These are phyloP conservation scores for Candida mesenterica DNA, from an alignment of 1,139 yeast genomes.

Conservation along the genomic window DNA sequence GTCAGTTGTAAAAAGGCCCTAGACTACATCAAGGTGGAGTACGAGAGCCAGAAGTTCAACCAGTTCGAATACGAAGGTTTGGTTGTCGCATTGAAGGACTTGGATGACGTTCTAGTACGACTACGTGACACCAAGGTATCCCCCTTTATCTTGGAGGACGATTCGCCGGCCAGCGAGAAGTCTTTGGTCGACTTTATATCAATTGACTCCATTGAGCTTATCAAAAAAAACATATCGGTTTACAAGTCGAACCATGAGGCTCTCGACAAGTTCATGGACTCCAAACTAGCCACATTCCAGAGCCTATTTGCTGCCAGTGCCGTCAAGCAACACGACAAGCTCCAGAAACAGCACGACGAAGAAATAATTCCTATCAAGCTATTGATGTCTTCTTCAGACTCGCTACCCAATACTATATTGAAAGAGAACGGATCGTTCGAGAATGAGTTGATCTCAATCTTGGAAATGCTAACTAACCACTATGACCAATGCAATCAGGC, in stretches of 20 bases:
- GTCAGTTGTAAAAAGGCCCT: slow-evolving; percentile 15
- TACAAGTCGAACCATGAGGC: slow-evolving; percentile 29
- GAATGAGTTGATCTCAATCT: slow-evolving; percentile 63
- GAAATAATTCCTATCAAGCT: slow-evolving; percentile 20
- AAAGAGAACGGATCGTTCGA: slow-evolving; percentile 55
- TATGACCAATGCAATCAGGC: slow-evolving; percentile 70
- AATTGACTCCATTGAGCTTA: slow-evolving; percentile 28
- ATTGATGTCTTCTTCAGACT: slow-evolving; percentile 6
- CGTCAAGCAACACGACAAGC: slow-evolving; percentile 16
- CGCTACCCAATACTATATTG: slow-evolving; percentile 12
- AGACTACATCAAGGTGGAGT: slow-evolving; percentile 14
- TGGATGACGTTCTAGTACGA: slow-evolving; percentile 26
- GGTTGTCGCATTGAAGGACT: slow-evolving; percentile 23
- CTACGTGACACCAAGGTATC: slow-evolving; percentile 32
- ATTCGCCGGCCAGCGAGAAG: slow-evolving; percentile 4
- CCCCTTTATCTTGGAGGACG: slow-evolving; percentile 19
- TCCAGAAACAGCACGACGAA: slow-evolving; percentile 22
- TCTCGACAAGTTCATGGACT: slow-evolving; percentile 21
- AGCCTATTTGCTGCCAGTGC: neutral
- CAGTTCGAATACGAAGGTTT: slow-evolving; percentile 15
- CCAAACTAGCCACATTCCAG: slow-evolving; percentile 9
- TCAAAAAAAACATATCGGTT: slow-evolving; percentile 27
- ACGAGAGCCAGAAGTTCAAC: slow-evolving; percentile 9
- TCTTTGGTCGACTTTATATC: slow-evolving; percentile 35
- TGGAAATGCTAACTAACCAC: slow-evolving; percentile 75